phyloP scores from a whole-genome alignment of 78 protist species.

The Isochrysis galbana region DNA sequence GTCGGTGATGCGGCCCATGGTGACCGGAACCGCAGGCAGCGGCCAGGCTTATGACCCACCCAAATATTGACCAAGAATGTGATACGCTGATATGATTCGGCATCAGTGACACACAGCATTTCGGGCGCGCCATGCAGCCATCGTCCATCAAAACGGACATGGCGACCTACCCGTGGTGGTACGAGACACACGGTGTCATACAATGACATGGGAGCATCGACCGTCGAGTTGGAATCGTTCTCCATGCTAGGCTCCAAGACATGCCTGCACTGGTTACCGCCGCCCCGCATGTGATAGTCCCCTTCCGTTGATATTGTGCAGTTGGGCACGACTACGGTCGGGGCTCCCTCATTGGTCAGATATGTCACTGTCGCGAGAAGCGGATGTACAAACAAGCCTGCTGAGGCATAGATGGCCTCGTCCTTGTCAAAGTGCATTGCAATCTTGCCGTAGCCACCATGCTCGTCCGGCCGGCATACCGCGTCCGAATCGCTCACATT shows the following conservation, averaged over 20 bases:
- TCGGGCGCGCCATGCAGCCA: constrained; percentile 16
- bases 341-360: background rate
- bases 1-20: no score
- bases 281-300: no score
- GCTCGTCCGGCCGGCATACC: background rate
- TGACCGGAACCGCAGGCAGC: background rate
- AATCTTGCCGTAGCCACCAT: background rate
- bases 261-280: no score
- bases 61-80: background rate
- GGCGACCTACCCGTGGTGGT: background rate
- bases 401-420: background rate
- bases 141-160: background rate
- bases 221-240: no score
- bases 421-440: constrained; percentile 8
- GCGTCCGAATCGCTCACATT: background rate
- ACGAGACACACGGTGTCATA: no score
- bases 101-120: background rate
- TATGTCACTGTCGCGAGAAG: background rate
- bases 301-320: background rate
- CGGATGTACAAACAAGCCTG: background rate
- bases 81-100: background rate
- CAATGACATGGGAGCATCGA: no score
- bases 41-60: background rate
- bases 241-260: no score
- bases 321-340: background rate